phyloP scores from a whole-genome alignment of 257 asterid genomes.

The Voacanga thouarsii region DNA sequence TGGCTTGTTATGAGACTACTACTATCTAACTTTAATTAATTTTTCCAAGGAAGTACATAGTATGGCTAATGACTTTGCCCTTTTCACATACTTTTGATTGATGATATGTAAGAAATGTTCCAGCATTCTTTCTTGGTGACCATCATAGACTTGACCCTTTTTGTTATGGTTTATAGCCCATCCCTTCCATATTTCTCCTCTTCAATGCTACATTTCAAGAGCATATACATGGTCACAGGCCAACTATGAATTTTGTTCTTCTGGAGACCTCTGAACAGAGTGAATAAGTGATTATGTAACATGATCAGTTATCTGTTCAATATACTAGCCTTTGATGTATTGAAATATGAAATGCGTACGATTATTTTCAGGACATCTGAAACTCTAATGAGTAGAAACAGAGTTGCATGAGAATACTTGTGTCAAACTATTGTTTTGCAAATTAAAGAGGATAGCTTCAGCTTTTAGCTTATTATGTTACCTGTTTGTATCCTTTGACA shows the following conservation, averaged over 20 bases:
- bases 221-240: background rate
- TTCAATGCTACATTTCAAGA: background rate
- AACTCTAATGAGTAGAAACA: background rate
- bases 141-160: background rate
- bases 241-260: background rate
- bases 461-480: conserved; percentile 10
- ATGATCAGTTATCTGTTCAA: background rate
- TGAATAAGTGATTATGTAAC: background rate
- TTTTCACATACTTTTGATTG: background rate
- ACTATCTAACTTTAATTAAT: background rate
- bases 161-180: background rate
- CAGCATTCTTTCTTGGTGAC: background rate
- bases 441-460: background rate
- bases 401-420: background rate
- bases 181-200: background rate
- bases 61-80: background rate
- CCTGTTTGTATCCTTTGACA: conserved; percentile 29
- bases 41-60: background rate
- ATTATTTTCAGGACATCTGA: background rate
- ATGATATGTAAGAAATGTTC: background rate
- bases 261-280: background rate
- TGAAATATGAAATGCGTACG: background rate
- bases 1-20: background rate
- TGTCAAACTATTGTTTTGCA: background rate
- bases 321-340: background rate